Conservation (phyloP, 2,329 filamentous ascomycete genomes). For the Aspergillus neoniger region DNA sequence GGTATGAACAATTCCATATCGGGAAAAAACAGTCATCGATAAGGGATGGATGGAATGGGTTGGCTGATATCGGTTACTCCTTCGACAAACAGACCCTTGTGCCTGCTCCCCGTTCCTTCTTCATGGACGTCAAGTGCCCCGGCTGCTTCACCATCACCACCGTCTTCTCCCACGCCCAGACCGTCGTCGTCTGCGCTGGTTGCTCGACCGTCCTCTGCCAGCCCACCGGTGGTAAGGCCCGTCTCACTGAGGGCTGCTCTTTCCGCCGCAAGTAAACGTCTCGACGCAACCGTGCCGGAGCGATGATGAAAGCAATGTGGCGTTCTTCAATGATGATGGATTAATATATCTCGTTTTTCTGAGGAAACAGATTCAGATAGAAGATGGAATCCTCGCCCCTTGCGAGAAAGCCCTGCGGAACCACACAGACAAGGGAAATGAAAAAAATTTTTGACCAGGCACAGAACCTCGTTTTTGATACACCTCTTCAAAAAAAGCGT, state of each 20-base stretch:
- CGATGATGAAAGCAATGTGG: slow-evolving; percentile 41
- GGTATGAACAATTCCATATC: slow-evolving; percentile 59
- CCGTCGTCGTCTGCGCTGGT: slow-evolving; percentile 99
- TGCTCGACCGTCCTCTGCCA: slow-evolving; percentile 99
- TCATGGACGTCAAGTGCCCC: slow-evolving; percentile 99
- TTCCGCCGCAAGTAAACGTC: slow-evolving; percentile 95
- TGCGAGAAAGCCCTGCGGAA: slow-evolving; percentile 54
- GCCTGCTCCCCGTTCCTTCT: slow-evolving; percentile 96
- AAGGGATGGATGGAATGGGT: not conserved
- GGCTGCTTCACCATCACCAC: slow-evolving; percentile 99
- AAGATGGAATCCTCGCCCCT: slow-evolving; percentile 51
- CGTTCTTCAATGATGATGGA: slow-evolving; percentile 34
- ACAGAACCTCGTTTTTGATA: slow-evolving; percentile 18
- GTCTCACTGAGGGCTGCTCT: slow-evolving; percentile 99
- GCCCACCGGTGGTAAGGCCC: slow-evolving; percentile 98
- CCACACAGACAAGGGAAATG: slow-evolving; percentile 58
- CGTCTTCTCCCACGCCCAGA: slow-evolving; percentile 99
- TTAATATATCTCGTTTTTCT: slow-evolving; percentile 31
- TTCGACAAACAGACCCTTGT: slow-evolving; percentile 74
- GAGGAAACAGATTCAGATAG: slow-evolving; percentile 44
- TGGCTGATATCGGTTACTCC: slow-evolving; percentile 9
- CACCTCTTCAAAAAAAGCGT: slow-evolving; percentile 47
- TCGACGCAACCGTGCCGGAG: slow-evolving; percentile 27
- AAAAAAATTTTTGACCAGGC: slow-evolving; percentile 54
- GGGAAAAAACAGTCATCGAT: slow-evolving; percentile 2